phyloP scores from a whole-genome alignment of 1,284 basidiomycete genomes.

The Golubevia sp. region DNA sequence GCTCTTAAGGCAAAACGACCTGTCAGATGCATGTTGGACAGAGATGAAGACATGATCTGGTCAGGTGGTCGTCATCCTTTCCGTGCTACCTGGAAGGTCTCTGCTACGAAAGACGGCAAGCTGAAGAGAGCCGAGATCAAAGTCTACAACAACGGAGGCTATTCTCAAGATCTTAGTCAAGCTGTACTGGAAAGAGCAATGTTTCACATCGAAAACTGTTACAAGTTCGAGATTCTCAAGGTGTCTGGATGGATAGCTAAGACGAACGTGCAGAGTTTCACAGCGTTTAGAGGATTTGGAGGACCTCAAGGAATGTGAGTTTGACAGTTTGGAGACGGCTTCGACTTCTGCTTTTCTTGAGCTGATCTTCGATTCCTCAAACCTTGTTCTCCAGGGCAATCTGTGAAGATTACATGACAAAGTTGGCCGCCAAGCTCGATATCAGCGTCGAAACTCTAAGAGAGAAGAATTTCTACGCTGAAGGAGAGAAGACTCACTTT shows the following conservation, averaged over 20 bases:
- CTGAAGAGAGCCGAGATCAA: conserved; percentile 52
- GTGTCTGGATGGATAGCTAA: conserved; percentile 57
- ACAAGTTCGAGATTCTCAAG: conserved; percentile 49
- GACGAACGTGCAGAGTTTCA: conserved; percentile 63
- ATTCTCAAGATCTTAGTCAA: conserved; percentile 58
- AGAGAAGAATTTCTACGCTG: conserved; percentile 57
- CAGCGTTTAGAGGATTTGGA: conserved; percentile 62
- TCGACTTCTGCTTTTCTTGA: no score
- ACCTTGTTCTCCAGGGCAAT: no score
- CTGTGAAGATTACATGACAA: conserved; percentile 54
- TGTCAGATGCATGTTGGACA: conserved; percentile 60
- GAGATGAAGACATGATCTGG: conserved; percentile 61
- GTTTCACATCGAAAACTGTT: conserved; percentile 59
- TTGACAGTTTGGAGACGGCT: no score
- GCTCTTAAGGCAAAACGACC: conserved; percentile 56
- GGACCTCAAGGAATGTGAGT: conserved; percentile 62
- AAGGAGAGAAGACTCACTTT: conserved; percentile 61
- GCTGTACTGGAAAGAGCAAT: conserved; percentile 62
- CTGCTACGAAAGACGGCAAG: conserved; percentile 54
- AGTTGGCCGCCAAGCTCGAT: conserved; percentile 53
- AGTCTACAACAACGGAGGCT: conserved; percentile 62
- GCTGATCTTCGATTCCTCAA: no score
- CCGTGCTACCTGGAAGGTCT: conserved; percentile 56
- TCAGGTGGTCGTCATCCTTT: conserved; percentile 62
- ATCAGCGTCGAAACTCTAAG: conserved; percentile 56